Conservation (phyloP, 1,284 basidiomycete species). For the Hemileia vastatrix region DNA sequence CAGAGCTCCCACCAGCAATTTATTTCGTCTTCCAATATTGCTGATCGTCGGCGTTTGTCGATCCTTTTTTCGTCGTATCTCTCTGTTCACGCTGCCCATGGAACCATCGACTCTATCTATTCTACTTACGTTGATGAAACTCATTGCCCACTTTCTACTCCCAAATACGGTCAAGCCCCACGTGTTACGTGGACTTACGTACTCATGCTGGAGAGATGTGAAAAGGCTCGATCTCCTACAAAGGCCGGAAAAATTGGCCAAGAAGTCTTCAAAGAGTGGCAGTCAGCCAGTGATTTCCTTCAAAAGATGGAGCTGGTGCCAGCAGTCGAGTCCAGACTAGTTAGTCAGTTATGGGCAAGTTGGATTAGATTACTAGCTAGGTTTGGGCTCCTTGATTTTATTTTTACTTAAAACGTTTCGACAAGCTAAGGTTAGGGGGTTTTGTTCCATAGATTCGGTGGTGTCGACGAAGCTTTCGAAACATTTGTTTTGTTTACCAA, state of each 20-base stretch:
- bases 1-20: too few relatives aligned
- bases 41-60: constrained; percentile 11
- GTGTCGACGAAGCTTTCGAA: constrained; percentile 13
- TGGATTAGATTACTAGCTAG: constrained; percentile 23
- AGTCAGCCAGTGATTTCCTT: not conserved
- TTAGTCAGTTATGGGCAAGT: constrained; percentile 22
- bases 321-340: constrained; percentile 18
- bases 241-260: constrained; percentile 13
- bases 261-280: constrained; percentile 21
- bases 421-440: not conserved
- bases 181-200: constrained; percentile 20
- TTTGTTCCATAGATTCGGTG: constrained; percentile 7
- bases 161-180: not conserved
- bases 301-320: constrained; percentile 11
- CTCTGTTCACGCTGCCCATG: constrained; percentile 19
- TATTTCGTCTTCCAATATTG: too few relatives aligned
- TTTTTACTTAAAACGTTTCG: not conserved
- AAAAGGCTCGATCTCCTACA: constrained; percentile 14
- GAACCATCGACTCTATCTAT: constrained; percentile 12
- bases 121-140: constrained; percentile 4
- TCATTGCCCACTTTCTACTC: not conserved
- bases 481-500: constrained; percentile 10
- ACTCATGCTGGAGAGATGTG: constrained; percentile 19
- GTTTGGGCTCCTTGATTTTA: constrained; percentile 5
- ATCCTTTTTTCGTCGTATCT: constrained; percentile 19